phyloP scores from a whole-genome alignment of 148 eudicot species.

The Rhododendron simsii region DNA sequence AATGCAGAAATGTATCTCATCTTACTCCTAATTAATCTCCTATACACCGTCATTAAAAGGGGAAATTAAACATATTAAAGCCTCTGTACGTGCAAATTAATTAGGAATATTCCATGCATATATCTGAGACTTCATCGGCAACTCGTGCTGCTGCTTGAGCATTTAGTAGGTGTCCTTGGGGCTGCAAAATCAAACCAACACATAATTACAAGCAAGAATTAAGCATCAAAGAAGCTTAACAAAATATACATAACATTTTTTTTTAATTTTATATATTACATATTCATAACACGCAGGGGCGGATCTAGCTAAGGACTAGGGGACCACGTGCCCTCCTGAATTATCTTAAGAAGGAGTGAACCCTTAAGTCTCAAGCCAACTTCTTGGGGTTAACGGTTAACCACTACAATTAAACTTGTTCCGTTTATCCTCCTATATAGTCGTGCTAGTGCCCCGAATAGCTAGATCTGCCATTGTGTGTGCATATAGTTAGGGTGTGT shows the following conservation, averaged over 20 bases:
- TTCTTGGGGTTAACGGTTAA: no score
- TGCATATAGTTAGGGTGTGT: background rate
- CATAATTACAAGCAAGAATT: background rate
- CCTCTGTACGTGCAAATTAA: constrained; percentile 15
- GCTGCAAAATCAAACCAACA: constrained; percentile 25
- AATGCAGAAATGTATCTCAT: background rate
- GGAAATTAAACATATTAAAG: background rate
- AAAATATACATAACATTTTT: background rate
- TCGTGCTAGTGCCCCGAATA: background rate
- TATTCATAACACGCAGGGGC: background rate
- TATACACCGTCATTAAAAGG: background rate
- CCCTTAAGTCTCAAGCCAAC: background rate
- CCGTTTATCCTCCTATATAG: background rate
- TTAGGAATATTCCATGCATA: background rate
- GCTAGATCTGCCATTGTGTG: background rate
- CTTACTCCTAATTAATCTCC: background rate
- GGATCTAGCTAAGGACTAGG: background rate
- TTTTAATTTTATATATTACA: background rate
- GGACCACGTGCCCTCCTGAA: no score
- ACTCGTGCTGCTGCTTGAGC: constrained; percentile 19
- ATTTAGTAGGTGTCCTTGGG: constrained; percentile 29
- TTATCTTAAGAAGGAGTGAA: no score
- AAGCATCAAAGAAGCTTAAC: background rate
- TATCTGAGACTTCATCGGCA: background rate
- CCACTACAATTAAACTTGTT: background rate